Evolutionary conservation across 1,284 basidiomycete species (phyloP).

Genomic region (Omphalotus olearius): DNA sequence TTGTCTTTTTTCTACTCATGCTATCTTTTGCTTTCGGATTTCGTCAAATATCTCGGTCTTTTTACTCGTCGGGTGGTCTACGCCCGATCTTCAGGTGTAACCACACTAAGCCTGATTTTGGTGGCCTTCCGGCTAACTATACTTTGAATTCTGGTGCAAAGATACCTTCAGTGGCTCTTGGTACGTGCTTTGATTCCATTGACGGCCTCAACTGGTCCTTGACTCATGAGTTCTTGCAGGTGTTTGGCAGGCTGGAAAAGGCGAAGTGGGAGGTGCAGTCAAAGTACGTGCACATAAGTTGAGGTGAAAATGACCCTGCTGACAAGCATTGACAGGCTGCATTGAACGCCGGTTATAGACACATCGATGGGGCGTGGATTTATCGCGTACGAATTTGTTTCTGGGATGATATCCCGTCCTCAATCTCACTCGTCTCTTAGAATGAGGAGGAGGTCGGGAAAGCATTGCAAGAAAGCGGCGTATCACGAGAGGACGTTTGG

Average conservation of each 20-base stretch:
- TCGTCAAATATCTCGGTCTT: neutral
- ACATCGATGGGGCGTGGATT: constrained; percentile 75
- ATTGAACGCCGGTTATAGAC: constrained; percentile 58
- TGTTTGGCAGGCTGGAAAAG: constrained; percentile 54
- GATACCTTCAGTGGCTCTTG: constrained; percentile 59
- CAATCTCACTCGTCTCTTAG: constrained; percentile 25
- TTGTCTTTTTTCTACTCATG: constrained; percentile 3
- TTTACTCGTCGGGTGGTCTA: neutral
- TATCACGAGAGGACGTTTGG: constrained; percentile 65
- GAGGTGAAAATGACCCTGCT: neutral
- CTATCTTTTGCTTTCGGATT: constrained; percentile 4
- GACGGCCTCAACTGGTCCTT: neutral
- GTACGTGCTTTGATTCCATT: constrained; percentile 29
- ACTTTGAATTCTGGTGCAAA: constrained; percentile 56
- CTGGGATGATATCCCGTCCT: neutral
- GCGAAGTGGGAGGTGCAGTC: constrained; percentile 57
- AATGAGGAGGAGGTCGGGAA: constrained; percentile 78
- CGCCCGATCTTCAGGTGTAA: neutral
- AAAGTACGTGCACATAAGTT: constrained; percentile 30
- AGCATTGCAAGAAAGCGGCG: constrained; percentile 53
- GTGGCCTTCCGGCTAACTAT: constrained; percentile 43
- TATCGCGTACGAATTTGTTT: constrained; percentile 42
- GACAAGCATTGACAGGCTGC: constrained; percentile 34
- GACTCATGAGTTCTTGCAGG: constrained; percentile 29
- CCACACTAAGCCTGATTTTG: constrained; percentile 1